phyloP scores from a whole-genome alignment of 2,329 filamentous ascomycete genomes.

The Curvularia lunata region DNA sequence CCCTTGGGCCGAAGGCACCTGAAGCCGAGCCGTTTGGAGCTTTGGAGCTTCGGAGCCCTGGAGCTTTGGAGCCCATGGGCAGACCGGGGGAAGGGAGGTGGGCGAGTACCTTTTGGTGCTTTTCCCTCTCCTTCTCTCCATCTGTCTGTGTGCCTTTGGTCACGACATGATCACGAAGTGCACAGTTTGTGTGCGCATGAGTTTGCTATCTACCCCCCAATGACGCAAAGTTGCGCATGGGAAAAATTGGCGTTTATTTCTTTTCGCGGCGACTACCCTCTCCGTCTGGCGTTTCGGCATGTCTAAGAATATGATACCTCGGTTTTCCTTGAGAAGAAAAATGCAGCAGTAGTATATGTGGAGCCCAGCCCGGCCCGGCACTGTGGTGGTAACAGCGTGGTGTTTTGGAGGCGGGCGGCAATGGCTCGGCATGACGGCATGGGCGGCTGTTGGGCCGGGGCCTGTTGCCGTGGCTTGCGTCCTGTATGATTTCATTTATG shows the following conservation, averaged over 20 bases:
- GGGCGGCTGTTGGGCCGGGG: conserved; percentile 3
- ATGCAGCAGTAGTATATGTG: conserved; percentile 4
- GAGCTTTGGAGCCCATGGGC: background rate
- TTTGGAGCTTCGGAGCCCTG: background rate
- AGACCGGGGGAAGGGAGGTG: background rate
- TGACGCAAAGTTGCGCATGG: conserved; percentile 16
- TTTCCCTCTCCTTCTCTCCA: background rate
- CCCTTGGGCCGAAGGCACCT: background rate
- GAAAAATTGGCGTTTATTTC: conserved; percentile 12
- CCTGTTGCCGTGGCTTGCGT: background rate
- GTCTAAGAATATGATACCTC: conserved; percentile 22
- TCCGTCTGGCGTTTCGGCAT: conserved; percentile 20
- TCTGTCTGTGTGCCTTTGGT: background rate
- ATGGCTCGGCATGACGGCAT: conserved; percentile 4
- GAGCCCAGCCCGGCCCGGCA: conserved; percentile 5
- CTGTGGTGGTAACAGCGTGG: conserved; percentile 4
- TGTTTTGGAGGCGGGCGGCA: conserved; percentile 1
- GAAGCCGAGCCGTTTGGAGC: background rate
- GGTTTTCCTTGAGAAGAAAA: conserved; percentile 16
- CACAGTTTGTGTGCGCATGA: background rate
- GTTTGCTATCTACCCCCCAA: conserved; percentile 12
- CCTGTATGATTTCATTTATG: too few species aligned
- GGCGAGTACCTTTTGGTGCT: background rate
- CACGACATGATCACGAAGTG: background rate
- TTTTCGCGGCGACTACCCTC: conserved; percentile 9